Evolutionary conservation across 306 rosid species (phyloP), one percentile per base, ranked within the genome.

Genomic region (Sechiopsis laciniata): DNA sequence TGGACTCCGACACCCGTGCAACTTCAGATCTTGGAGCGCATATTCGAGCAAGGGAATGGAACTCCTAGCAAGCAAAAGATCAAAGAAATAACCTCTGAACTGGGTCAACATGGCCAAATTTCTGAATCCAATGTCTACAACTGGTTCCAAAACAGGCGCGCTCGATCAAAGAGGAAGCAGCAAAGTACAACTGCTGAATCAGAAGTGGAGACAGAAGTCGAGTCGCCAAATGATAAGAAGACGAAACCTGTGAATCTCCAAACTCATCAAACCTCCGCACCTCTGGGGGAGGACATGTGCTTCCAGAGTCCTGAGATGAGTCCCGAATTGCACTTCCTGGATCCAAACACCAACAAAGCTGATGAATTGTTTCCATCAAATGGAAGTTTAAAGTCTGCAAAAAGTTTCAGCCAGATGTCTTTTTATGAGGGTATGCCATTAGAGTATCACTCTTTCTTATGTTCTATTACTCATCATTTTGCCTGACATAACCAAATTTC

Each of bases 121-220:
- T 91, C 97, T 71, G 97, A 94, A 76, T 86, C 96, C 20, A 94
- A 94, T 79, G 97, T 91, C 68, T 94, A 94, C 19, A 94, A 94
- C 51, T 94, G 99, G 99, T 91, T 94, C 83, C 99, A 94, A 83
- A 94, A 94, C 55, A 85, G 97, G 86, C 96, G 99, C 20, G 97
- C 97, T 74, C 77, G 99, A 56, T 94, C 97, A 3, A 91, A 94
- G 54, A 85, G 99, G 80, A 94, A 89, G 66, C 89, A 89, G 65
- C 97, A 89, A 59, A 89, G 83, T 74, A 72, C 82, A 42, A 58
- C 85, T 77, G 83, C 79, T 51, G 99, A 94, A 84, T 89, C 96
- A 35, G 97, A 94, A 80, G 86, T 85, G 61, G 98, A 92, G 76
- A 84, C 96, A 10, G 96, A 93, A 59, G 91, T 81, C 26, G 96